Base-by-base conservation (phyloP, 2,329 filamentous ascomycete genomes). In the Colletotrichum zoysiae region DNA sequence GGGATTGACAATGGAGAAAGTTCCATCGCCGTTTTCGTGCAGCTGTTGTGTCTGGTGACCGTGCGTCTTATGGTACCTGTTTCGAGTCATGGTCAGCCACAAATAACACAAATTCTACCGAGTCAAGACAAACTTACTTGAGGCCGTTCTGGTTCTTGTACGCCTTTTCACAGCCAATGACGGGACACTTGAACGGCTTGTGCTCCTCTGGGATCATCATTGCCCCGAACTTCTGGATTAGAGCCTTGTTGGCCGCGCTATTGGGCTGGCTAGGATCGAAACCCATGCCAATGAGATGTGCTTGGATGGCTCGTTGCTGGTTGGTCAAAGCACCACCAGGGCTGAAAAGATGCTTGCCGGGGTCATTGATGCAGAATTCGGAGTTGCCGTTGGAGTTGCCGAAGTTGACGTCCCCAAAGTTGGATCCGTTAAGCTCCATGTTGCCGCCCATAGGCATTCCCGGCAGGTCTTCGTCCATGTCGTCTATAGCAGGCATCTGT, bases 81-180 rank as follows among this genome's bases (percentile, higher is more conserved):
- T 74, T 71, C 58, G 44, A 65, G 38, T 65, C 33, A 50, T 74
- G 59, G 67, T 70, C 35, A 62, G 65, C 57, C 46, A 74, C 61
- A n/a, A 62, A 40, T 46, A 56, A 44, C 61, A 30, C 50, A 23
- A n/a, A 48, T 18, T 33, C 30, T 23, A 23, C 57, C 38, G 48
- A 65, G 42, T n/a, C 23, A 30, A 18, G 59, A n/a, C 38, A 66
- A 73, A 84, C 85, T 77, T 94, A 99, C 89, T 98, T 99, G 68
- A 99, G 87, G 61, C 96, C 96, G 77, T 99, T 99, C 81, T 98
- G 96, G 81, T 99, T 99, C 87, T 99, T 99, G 85, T 99, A 99
- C 0, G 96, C 95, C 86, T 99, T 99, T 82, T 98, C 96, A 79
- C 96, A 99, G 7, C 96, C 96, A 80, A 99, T 97, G 62, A 99